Conservation (phyloP, 805 yeast genomes). For the Suhomyces kilbournensis region DNA sequence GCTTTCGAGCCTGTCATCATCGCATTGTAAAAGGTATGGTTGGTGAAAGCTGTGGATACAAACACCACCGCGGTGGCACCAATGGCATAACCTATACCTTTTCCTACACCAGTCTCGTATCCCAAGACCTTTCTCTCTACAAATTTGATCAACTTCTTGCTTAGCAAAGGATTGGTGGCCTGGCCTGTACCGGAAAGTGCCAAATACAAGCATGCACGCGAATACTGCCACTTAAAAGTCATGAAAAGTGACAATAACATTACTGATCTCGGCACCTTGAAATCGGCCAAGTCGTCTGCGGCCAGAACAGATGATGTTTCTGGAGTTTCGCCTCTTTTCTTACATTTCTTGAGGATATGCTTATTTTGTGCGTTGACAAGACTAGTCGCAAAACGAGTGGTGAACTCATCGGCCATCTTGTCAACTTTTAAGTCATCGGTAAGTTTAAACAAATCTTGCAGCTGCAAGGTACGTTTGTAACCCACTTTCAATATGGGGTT, state of each 20-base stretch:
- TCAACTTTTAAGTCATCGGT: constrained; percentile 28
- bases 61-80: constrained; percentile 32
- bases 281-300: constrained; percentile 29
- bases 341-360: constrained; percentile 23
- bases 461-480: constrained; percentile 66
- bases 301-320: constrained; percentile 19
- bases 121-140: constrained; percentile 30
- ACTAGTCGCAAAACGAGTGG: background rate
- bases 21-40: constrained; percentile 21
- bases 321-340: constrained; percentile 21
- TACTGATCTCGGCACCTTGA: constrained; percentile 21
- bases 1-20: constrained; percentile 26
- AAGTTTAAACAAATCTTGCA: constrained; percentile 53
- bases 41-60: constrained; percentile 16
- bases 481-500: constrained; percentile 62
- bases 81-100: constrained; percentile 41
- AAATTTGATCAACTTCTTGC: constrained; percentile 34
- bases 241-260: constrained; percentile 18
- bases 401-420: constrained; percentile 27
- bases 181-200: constrained; percentile 22
- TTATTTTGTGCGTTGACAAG: constrained; percentile 12
- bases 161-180: constrained; percentile 33
- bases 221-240: constrained; percentile 31
- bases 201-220: constrained; percentile 20
- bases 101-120: constrained; percentile 22